Percentiles rank a stretch among this genome's conserved stretches.
These are phyloP conservation scores for Alternaria brassicicola DNA, from an alignment of 2,329 filamentous ascomycete genomes.

Conservation along the genomic window DNA sequence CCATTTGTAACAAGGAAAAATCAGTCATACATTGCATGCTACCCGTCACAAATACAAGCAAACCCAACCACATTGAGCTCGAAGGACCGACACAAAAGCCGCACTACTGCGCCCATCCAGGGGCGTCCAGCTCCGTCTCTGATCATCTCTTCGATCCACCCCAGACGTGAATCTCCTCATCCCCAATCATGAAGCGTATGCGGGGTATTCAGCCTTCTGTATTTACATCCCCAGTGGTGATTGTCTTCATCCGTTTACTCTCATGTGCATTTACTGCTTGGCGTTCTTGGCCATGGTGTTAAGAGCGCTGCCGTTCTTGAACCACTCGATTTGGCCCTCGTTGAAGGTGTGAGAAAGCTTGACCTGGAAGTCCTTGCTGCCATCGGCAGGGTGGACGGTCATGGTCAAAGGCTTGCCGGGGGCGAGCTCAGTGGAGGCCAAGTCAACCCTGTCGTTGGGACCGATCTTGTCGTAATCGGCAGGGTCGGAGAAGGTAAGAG, in stretches of 20 bases:
- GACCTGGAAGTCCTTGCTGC: slow-evolving; percentile 74
- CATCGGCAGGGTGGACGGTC: slow-evolving; percentile 88
- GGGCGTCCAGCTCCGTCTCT: slow-evolving; percentile 23
- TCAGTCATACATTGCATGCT: slow-evolving; percentile 48
- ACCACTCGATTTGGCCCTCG: slow-evolving; percentile 97
- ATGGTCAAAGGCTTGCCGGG: slow-evolving; percentile 94
- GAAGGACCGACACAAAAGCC: slow-evolving; percentile 37
- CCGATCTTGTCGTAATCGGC: slow-evolving; percentile 98
- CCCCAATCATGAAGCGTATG: slow-evolving; percentile 24
- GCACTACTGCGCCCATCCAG: slow-evolving; percentile 23
- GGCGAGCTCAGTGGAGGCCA: slow-evolving; percentile 85
- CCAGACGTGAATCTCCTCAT: slow-evolving; percentile 19
- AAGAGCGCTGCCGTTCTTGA: slow-evolving; percentile 94
- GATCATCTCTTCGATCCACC: slow-evolving; percentile 30
- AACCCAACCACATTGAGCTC: slow-evolving; percentile 38
- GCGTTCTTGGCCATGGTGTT: slow-evolving; percentile 93
- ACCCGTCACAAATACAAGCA: slow-evolving; percentile 48
- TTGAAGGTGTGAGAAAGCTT: slow-evolving; percentile 96
- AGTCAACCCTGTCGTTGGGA: slow-evolving; percentile 89
- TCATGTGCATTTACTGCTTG: slow-evolving; percentile 31
- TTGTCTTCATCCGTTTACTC: slow-evolving; percentile 15
- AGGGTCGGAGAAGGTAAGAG: slow-evolving; percentile 90
- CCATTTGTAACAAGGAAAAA: slow-evolving; percentile 20
- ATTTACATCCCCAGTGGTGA: slow-evolving; percentile 44
- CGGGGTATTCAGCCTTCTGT: slow-evolving; percentile 31